A percentile compares a stretch with the other conserved stretches of the same genome.
phyloP scores from a whole-genome alignment of 2,329 filamentous ascomycete species.

The Paecilomyces variotii region DNA sequence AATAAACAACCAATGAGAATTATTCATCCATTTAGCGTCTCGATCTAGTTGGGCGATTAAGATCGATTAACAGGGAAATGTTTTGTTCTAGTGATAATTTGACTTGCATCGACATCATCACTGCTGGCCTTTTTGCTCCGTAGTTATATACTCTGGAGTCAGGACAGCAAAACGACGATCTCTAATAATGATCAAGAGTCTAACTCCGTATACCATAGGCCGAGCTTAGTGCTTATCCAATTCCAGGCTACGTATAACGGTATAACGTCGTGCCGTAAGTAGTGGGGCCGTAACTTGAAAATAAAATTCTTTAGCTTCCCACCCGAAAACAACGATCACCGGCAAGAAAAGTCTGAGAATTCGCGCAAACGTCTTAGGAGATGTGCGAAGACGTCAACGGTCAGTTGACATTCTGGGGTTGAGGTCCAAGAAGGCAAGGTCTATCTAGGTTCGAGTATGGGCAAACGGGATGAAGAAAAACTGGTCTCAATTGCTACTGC shows the following conservation, averaged over 20 bases:
- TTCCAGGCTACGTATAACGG: background rate
- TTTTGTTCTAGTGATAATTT: background rate
- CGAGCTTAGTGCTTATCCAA: background rate
- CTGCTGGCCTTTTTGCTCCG: background rate
- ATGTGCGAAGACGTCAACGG: background rate
- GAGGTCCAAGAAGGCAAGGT: background rate
- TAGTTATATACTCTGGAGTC: too few species aligned
- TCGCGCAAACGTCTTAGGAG: background rate
- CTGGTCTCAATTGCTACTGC: too few species aligned
- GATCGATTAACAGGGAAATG: background rate
- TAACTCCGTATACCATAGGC: background rate
- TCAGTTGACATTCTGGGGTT: background rate
- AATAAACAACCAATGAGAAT: background rate
- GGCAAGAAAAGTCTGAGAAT: background rate
- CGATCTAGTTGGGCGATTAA: background rate
- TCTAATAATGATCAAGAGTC: background rate
- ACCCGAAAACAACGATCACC: background rate
- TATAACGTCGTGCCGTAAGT: background rate
- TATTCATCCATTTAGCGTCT: background rate
- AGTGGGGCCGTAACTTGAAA: background rate
- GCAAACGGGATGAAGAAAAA: too few species aligned
- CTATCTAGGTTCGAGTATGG: background rate
- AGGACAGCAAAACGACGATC: background rate
- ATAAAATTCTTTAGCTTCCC: background rate
- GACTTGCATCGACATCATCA: background rate